These are phyloP conservation scores for Neoboletus subvelutipes DNA, from an alignment of 768 basidiomycete species.

Conservation along the genomic window DNA sequence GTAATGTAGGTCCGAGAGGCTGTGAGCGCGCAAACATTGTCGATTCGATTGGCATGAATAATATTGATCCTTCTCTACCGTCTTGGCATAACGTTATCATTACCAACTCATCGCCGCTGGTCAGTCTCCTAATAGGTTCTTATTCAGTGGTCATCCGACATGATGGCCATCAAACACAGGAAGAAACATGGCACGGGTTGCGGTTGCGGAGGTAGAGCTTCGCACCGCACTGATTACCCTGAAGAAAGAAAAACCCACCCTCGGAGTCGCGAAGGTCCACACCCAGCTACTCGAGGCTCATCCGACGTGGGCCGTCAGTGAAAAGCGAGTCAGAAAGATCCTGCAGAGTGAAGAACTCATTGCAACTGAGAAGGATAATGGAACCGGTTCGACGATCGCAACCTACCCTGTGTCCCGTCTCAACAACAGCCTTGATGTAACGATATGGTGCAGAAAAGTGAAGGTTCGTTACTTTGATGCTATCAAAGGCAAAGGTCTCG, in stretches of 20 bases:
- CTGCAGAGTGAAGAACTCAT: constrained; percentile 60
- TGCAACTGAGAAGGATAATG: constrained; percentile 11
- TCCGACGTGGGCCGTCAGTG: constrained; percentile 77
- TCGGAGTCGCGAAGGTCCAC: constrained; percentile 75
- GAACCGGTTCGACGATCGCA: constrained; percentile 3
- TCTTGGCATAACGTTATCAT: not conserved
- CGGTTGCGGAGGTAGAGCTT: constrained; percentile 56
- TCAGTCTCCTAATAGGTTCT: not conserved
- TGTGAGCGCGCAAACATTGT: not conserved
- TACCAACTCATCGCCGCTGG: not conserved
- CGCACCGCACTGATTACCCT: constrained; percentile 52
- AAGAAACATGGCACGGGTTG: constrained; percentile 13
- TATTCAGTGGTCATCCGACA: not conserved
- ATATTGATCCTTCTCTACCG: not conserved
- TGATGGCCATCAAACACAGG: not conserved
- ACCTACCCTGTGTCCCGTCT: constrained; percentile 62
- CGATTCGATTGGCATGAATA: not conserved
- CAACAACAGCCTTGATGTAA: constrained; percentile 60
- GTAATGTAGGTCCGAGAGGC: not conserved
- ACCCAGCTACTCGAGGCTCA: constrained; percentile 55
- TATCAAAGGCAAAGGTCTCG: constrained; percentile 79
- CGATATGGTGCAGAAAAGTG: constrained; percentile 62
- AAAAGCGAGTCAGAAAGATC: constrained; percentile 76
- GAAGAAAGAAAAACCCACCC: constrained; percentile 53
- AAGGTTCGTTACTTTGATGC: constrained; percentile 66